Evolutionary conservation across 805 yeast genomes (phyloP).

Genomic region (Suhomyces tanzawaensis): DNA sequence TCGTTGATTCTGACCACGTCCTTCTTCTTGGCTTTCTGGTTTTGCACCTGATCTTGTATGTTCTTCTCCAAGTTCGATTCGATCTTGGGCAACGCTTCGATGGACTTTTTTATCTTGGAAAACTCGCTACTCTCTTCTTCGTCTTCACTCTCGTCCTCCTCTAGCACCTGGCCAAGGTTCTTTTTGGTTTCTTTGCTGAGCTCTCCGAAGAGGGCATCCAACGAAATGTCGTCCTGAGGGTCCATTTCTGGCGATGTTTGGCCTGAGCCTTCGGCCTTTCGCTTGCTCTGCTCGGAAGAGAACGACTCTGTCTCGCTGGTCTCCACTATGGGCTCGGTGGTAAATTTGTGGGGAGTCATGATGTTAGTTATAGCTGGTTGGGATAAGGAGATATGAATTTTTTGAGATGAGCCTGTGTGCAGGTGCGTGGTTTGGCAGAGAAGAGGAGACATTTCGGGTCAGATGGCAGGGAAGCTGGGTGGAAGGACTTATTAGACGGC

Average conservation of each 20-base stretch:
- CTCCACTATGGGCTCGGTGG: slow-evolving; percentile 17
- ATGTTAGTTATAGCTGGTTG: too few relatives aligned
- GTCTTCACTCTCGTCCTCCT: slow-evolving; percentile 16
- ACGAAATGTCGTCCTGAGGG: slow-evolving; percentile 15
- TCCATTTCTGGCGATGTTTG: slow-evolving; percentile 2
- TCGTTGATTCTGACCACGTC: slow-evolving; percentile 43
- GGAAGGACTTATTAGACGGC: too few relatives aligned
- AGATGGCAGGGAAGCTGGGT: too few relatives aligned
- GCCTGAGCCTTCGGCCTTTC: slow-evolving; percentile 1
- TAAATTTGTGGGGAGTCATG: slow-evolving; percentile 15
- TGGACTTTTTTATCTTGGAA: slow-evolving; percentile 32
- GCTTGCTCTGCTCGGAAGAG: slow-evolving; percentile 13
- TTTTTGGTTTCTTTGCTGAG: slow-evolving; percentile 25
- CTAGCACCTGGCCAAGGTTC: neutral
- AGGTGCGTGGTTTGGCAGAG: too few relatives aligned
- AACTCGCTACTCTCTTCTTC: slow-evolving; percentile 18
- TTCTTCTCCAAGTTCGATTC: slow-evolving; percentile 26
- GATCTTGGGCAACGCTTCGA: slow-evolving; percentile 42
- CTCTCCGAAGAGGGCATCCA: slow-evolving; percentile 33
- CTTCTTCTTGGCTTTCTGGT: slow-evolving; percentile 10
- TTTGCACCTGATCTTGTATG: slow-evolving; percentile 11
- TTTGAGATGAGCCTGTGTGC: slow-evolving; percentile 2
- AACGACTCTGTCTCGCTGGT: slow-evolving; percentile 31
- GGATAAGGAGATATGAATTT: neutral
- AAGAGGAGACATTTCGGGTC: too few relatives aligned